Evolutionary conservation across 169 alveolate genomes (phyloP).

Genomic region (Eimeria zaria): DNA sequence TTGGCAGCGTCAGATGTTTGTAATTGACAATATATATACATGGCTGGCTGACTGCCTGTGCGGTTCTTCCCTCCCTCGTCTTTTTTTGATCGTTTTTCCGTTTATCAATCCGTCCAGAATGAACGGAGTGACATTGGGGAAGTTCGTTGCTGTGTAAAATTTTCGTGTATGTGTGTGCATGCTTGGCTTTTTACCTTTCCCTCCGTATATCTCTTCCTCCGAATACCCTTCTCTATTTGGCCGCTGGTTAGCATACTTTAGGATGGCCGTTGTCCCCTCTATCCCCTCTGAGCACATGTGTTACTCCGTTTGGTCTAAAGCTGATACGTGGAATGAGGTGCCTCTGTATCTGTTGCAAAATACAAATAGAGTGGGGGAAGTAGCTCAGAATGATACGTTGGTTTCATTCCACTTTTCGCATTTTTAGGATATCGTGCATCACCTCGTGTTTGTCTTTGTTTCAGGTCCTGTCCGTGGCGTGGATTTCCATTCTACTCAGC

Average conservation of each 20-base stretch:
- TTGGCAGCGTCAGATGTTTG: not conserved
- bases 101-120: not conserved
- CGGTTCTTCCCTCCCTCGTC: not conserved
- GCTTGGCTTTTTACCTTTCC: not conserved
- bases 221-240: not conserved
- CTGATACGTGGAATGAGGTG: not conserved
- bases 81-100: not conserved
- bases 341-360: not conserved
- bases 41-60: not conserved
- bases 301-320: too few relatives aligned
- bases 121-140: too few relatives aligned
- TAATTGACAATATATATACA: not conserved
- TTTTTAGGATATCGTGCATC: not conserved
- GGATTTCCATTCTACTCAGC: slow-evolving; percentile 97
- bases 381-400: too few relatives aligned
- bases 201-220: not conserved
- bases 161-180: not conserved
- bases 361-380: not conserved
- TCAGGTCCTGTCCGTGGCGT: slow-evolving; percentile 98
- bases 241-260: not conserved
- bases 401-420: not conserved
- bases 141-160: not conserved
- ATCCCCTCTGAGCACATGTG: not conserved
- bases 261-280: not conserved
- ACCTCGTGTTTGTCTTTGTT: not conserved